phyloP scores from a whole-genome alignment of 2,329 filamentous ascomycete genomes.

The Pezicula carpinea region DNA sequence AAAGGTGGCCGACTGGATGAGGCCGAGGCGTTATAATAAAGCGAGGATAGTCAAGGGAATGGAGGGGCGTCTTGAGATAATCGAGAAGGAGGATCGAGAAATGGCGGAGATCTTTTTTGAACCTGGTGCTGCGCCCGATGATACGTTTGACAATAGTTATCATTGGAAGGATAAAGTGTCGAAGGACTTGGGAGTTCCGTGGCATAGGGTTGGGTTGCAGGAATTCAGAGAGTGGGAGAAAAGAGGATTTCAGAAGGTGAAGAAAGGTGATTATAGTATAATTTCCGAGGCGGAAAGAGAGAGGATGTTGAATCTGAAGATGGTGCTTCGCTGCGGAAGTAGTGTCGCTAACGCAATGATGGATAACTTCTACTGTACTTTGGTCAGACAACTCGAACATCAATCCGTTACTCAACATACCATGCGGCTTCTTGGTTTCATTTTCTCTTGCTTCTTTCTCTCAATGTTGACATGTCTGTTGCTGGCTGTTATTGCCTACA shows the following conservation, averaged over 20 bases:
- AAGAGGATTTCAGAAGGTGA: constrained; percentile 13
- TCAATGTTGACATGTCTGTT: no score
- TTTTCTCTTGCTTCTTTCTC: no score
- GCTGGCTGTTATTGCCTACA: no score
- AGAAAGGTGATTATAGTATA: constrained; percentile 13
- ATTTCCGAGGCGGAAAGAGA: constrained; percentile 5
- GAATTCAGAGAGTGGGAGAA: constrained; percentile 15
- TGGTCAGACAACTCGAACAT: no score
- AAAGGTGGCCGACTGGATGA: constrained; percentile 17
- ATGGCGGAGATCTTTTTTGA: constrained; percentile 13
- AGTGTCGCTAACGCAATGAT: background rate
- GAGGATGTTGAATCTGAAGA: constrained; percentile 5
- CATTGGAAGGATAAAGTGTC: constrained; percentile 14
- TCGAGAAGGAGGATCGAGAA: background rate
- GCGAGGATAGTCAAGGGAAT: constrained; percentile 7
- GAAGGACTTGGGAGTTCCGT: constrained; percentile 13
- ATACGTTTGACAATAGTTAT: background rate
- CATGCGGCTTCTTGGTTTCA: no score
- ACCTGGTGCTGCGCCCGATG: constrained; percentile 6
- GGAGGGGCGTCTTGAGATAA: constrained; percentile 1
- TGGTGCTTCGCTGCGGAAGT: constrained; percentile 8
- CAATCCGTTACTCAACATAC: no score
- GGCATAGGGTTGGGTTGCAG: constrained; percentile 8
- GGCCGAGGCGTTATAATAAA: constrained; percentile 10
- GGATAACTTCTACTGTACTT: no score